These are phyloP conservation scores for Solanum virginianum DNA, from an alignment of 257 asterid genomes.

Conservation along the genomic window DNA sequence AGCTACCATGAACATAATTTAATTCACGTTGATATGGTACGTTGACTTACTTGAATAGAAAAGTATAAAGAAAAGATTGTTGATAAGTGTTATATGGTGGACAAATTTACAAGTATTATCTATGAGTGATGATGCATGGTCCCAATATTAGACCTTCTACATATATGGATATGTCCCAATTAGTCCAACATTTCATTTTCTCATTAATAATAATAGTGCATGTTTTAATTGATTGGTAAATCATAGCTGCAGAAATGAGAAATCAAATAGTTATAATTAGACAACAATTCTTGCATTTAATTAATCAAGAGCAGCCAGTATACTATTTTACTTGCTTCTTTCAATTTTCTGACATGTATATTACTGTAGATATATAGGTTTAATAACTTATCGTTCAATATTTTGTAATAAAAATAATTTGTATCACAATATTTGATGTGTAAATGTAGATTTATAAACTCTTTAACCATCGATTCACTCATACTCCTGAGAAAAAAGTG, in stretches of 20 bases:
- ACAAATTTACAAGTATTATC: background rate
- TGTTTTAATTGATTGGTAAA: no score
- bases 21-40: background rate
- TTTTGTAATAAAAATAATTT: no score
- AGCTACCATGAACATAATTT: background rate
- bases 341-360: no score
- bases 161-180: background rate
- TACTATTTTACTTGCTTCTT: no score
- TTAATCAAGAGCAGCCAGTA: background rate
- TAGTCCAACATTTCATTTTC: background rate
- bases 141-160: background rate
- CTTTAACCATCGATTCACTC: no score
- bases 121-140: background rate
- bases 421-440: no score
- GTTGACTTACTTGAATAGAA: background rate
- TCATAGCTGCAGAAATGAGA: background rate
- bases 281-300: background rate
- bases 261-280: no score
- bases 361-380: no score
- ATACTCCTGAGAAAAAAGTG: no score
- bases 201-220: background rate
- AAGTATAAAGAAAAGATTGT: background rate
- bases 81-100: background rate
- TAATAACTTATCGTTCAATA: no score
- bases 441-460: no score